Conservation (phyloP, 306 rosid genomes). For the Myrica gale region DNA sequence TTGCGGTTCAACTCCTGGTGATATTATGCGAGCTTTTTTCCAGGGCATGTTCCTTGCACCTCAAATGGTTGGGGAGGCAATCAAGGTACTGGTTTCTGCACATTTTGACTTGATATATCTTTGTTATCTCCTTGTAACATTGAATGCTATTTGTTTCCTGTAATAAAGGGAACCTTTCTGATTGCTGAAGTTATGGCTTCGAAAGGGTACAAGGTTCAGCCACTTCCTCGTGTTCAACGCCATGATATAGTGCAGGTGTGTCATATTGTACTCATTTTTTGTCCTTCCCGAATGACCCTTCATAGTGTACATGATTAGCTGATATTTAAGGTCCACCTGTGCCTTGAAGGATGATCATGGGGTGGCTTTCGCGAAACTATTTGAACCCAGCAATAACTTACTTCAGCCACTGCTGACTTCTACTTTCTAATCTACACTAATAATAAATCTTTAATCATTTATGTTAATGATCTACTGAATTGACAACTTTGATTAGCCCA, state of each 20-base stretch:
- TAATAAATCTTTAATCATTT: neutral
- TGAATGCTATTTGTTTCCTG: conserved; percentile 25
- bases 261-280: conserved; percentile 13
- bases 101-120: conserved; percentile 14
- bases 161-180: conserved; percentile 67
- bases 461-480: neutral
- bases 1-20: conserved; percentile 87
- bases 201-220: conserved; percentile 82
- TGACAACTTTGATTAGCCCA: neutral
- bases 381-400: conserved; percentile 13
- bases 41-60: conserved; percentile 97
- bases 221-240: conserved; percentile 72
- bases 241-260: conserved; percentile 77
- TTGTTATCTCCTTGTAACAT: conserved; percentile 12
- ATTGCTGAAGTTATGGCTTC: conserved; percentile 88
- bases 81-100: conserved; percentile 60
- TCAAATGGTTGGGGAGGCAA: conserved; percentile 99
- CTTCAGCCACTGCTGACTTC: neutral
- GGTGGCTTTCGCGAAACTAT: conserved; percentile 9
- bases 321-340: neutral
- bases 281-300: conserved; percentile 6
- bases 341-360: neutral
- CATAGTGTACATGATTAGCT: neutral
- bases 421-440: neutral
- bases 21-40: conserved; percentile 80